These are phyloP conservation scores for Stropharia rugosoannulata DNA, from an alignment of 768 basidiomycete species.

Conservation along the genomic window DNA sequence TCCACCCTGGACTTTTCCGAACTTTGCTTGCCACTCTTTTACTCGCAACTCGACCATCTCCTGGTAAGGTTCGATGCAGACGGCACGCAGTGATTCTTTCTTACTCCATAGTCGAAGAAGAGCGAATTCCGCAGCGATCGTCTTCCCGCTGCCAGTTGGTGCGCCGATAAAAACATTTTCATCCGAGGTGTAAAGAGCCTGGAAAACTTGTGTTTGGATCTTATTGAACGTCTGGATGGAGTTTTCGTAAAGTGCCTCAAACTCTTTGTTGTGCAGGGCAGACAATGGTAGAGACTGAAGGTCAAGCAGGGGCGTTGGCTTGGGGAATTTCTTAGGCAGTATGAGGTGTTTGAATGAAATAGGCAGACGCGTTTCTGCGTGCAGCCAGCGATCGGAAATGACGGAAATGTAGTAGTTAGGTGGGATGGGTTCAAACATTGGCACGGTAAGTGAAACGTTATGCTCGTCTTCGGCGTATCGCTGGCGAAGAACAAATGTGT, in stretches of 20 bases:
- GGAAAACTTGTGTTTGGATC: slow-evolving; percentile 99
- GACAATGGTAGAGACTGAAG: slow-evolving; percentile 88
- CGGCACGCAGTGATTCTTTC: slow-evolving; percentile 75
- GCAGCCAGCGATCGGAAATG: slow-evolving; percentile 94
- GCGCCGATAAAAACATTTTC: slow-evolving; percentile 98
- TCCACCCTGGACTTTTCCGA: slow-evolving; percentile 78
- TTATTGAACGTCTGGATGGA: slow-evolving; percentile 92
- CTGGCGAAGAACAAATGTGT: slow-evolving; percentile 88
- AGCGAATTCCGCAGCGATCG: slow-evolving; percentile 96
- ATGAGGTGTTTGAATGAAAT: slow-evolving; percentile 98
- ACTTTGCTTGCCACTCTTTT: slow-evolving; percentile 86
- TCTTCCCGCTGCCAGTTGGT: slow-evolving; percentile 96
- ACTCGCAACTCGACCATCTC: slow-evolving; percentile 96
- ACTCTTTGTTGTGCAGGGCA: slow-evolving; percentile 92
- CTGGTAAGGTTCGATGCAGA: slow-evolving; percentile 95
- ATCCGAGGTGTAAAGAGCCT: slow-evolving; percentile 93
- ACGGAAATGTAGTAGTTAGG: slow-evolving; percentile 98
- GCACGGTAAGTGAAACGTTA: slow-evolving; percentile 90
- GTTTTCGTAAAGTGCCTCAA: slow-evolving; percentile 80
- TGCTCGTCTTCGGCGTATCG: slow-evolving; percentile 93
- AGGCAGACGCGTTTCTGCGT: slow-evolving; percentile 91
- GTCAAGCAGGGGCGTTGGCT: slow-evolving; percentile 89
- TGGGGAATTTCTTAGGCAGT: slow-evolving; percentile 94
- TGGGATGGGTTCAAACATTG: slow-evolving; percentile 96
- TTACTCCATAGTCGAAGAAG: slow-evolving; percentile 94